Evolutionary conservation across 2,329 filamentous ascomycete species (phyloP).

Genomic region (Penicillium corylophilum): DNA sequence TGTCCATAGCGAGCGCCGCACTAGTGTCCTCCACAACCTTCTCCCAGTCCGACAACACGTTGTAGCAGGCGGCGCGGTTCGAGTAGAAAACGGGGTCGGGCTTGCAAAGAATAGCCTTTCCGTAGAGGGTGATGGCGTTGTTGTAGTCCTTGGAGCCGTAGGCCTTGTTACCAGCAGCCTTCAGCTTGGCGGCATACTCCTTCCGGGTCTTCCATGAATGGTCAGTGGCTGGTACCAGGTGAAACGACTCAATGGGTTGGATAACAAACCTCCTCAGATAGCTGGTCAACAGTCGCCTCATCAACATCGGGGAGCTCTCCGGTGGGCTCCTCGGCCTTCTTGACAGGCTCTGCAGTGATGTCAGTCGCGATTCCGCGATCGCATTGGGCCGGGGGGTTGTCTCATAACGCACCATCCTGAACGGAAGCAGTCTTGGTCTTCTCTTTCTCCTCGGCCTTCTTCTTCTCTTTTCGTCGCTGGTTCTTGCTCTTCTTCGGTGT

Average conservation of each 20-base stretch:
- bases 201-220: slow-evolving; percentile 65
- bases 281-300: slow-evolving; percentile 47
- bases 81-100: slow-evolving; percentile 98
- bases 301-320: slow-evolving; percentile 69
- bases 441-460: slow-evolving; percentile 53
- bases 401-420: slow-evolving; percentile 36
- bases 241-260: not conserved
- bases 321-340: slow-evolving; percentile 50
- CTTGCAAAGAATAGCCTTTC: slow-evolving; percentile 94
- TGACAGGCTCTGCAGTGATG: slow-evolving; percentile 35
- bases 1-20: slow-evolving; percentile 87
- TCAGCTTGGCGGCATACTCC: slow-evolving; percentile 84
- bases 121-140: slow-evolving; percentile 90
- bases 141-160: slow-evolving; percentile 94
- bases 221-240: slow-evolving; percentile 9
- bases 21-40: slow-evolving; percentile 97
- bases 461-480: slow-evolving; percentile 74
- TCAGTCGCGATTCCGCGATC: slow-evolving; percentile 14
- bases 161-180: slow-evolving; percentile 93
- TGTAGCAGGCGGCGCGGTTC: slow-evolving; percentile 96
- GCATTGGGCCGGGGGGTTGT: slow-evolving; percentile 4
- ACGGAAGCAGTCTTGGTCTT: slow-evolving; percentile 51
- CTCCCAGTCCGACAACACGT: slow-evolving; percentile 87
- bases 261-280: slow-evolving; percentile 48
- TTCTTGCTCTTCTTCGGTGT: slow-evolving; percentile 76